Evolutionary conservation across 768 basidiomycete genomes (phyloP).

Genomic region (Leccinum subgranulosum): DNA sequence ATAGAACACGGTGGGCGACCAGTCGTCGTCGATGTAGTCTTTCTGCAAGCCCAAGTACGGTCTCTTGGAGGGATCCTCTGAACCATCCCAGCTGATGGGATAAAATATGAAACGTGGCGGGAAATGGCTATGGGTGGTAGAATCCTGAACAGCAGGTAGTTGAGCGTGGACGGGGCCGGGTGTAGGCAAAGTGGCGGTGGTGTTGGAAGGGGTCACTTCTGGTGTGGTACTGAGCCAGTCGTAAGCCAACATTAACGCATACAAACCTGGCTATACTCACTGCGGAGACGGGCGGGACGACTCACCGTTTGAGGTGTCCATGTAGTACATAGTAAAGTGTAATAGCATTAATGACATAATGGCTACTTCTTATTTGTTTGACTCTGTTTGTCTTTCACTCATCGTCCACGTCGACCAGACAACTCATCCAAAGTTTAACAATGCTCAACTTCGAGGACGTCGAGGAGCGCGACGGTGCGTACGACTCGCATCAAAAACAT

Average conservation of each 20-base stretch:
- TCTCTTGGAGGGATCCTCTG: conserved; percentile 10
- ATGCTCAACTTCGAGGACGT: conserved; percentile 95
- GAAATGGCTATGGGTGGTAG: conserved; percentile 6
- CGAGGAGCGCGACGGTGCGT: conserved; percentile 91
- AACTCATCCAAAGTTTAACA: conserved; percentile 15
- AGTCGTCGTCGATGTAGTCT: conserved; percentile 32
- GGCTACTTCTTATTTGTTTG: conserved; percentile 14
- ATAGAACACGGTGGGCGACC: conserved; percentile 17
- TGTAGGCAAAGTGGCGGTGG: conserved; percentile 30
- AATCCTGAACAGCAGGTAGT: background rate
- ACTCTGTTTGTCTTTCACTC: conserved; percentile 14
- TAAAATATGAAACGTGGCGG: conserved; percentile 27
- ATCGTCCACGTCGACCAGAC: conserved; percentile 28
- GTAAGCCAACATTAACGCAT: background rate
- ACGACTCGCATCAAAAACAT: background rate
- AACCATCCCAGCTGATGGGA: conserved; percentile 24
- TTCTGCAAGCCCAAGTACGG: background rate
- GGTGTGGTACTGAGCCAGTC: background rate
- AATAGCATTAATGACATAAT: background rate
- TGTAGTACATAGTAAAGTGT: background rate
- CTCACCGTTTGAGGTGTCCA: background rate
- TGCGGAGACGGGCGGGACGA: background rate
- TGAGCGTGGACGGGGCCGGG: conserved; percentile 19
- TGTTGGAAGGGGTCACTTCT: conserved; percentile 18
- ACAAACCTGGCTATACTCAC: background rate